Conservation (phyloP, 768 basidiomycete genomes). For the Saitozyma sp. region DNA sequence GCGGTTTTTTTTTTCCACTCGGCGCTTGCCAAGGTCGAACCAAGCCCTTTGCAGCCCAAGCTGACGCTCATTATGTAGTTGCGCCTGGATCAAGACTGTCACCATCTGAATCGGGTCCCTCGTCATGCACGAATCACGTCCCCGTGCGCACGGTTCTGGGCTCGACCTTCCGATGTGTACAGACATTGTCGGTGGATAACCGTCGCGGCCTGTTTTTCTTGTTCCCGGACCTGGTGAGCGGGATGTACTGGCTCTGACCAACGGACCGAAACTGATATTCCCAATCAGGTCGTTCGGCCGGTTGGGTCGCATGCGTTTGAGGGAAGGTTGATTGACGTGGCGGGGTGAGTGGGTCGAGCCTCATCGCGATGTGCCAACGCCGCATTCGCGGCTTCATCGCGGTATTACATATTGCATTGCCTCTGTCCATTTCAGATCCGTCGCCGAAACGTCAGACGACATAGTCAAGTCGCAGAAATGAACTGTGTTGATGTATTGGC, state of each 20-base stretch:
- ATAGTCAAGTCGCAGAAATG: no score
- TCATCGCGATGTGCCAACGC: no score
- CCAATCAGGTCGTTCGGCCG: not conserved
- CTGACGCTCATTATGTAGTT: not conserved
- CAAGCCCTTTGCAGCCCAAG: not conserved
- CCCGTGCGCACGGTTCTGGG: no score
- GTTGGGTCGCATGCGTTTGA: not conserved
- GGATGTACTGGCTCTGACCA: not conserved
- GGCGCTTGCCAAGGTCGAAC: not conserved
- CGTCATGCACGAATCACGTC: not conserved
- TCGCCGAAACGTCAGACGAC: not conserved
- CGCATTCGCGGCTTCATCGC: no score
- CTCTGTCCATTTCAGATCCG: not conserved
- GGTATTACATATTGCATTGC: not conserved
- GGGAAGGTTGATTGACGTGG: not conserved
- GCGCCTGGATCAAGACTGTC: no score
- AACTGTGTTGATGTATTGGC: no score
- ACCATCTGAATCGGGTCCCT: not conserved
- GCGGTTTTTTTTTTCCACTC: not conserved
- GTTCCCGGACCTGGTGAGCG: not conserved
- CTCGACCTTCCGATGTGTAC: no score
- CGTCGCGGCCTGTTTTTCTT: not conserved
- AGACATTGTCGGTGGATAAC: not conserved
- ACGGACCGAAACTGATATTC: not conserved
- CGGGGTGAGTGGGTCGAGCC: not conserved